Conservation (phyloP, 2,329 filamentous ascomycete species). For the Septoria petroselini region DNA sequence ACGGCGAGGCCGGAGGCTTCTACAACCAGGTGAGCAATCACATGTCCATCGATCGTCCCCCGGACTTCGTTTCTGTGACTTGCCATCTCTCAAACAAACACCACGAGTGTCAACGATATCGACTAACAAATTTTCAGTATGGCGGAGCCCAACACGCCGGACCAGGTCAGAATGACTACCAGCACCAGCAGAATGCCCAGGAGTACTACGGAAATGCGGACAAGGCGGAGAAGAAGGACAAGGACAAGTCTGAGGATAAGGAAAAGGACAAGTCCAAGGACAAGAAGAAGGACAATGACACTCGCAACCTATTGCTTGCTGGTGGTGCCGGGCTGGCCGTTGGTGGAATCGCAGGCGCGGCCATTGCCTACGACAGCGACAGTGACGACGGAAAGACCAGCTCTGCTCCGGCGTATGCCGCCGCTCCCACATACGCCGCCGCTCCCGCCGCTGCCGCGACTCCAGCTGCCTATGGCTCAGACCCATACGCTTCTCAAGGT, state of each 20-base stretch:
- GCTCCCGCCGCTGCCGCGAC: neutral
- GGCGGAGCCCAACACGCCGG: conserved; percentile 22
- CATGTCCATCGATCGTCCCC: too few species aligned
- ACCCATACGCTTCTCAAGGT: conserved; percentile 9
- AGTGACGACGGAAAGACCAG: conserved; percentile 19
- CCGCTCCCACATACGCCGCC: conserved; percentile 12
- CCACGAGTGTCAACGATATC: too few species aligned
- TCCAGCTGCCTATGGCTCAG: conserved; percentile 2
- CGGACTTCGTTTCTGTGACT: too few species aligned
- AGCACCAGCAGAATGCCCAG: conserved; percentile 26
- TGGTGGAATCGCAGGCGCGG: conserved; percentile 56
- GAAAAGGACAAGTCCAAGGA: conserved; percentile 39
- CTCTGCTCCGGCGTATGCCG: conserved; percentile 4
- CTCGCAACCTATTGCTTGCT: conserved; percentile 52
- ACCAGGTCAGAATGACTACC: conserved; percentile 21
- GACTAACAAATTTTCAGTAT: conserved; percentile 13
- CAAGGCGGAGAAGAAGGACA: conserved; percentile 36
- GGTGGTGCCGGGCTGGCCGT: conserved; percentile 58
- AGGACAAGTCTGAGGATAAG: conserved; percentile 39
- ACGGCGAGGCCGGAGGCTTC: conserved; percentile 20
- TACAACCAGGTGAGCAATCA: conserved; percentile 18
- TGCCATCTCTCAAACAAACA: too few species aligned
- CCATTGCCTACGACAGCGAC: conserved; percentile 43
- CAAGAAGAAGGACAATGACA: conserved; percentile 38
- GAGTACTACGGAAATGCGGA: conserved; percentile 26